Evolutionary conservation across 1,284 basidiomycete genomes (phyloP).

Genomic region (Trametes hirsuta): DNA sequence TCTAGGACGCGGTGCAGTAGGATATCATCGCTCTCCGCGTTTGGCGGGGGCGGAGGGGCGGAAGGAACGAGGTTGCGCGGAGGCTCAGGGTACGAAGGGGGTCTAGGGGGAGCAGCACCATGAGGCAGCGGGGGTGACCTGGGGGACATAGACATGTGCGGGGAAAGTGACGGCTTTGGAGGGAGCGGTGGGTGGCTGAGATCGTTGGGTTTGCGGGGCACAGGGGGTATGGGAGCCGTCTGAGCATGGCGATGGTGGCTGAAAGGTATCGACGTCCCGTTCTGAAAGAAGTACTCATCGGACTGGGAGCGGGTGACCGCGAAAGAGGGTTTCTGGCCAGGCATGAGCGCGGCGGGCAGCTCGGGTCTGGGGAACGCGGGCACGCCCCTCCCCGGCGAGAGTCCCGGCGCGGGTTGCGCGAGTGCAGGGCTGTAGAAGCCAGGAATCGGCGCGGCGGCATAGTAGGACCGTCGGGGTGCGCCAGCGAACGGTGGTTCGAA

Average conservation of each 20-base stretch:
- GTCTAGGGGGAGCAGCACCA: neutral
- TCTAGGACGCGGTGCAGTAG: conserved; percentile 47
- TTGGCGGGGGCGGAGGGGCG: conserved; percentile 10
- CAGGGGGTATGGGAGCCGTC: conserved; percentile 32
- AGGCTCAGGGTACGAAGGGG: neutral
- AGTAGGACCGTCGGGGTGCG: conserved; percentile 7
- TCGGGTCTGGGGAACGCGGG: conserved; percentile 23
- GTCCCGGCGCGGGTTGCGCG: conserved; percentile 13
- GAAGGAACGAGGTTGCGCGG: neutral
- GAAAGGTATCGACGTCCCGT: neutral
- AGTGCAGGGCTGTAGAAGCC: conserved; percentile 34
- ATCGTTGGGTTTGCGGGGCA: conserved; percentile 38
- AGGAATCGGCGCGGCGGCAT: conserved; percentile 12
- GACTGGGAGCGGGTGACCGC: conserved; percentile 16
- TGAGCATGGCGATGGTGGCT: conserved; percentile 19
- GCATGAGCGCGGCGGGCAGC: conserved; percentile 21
- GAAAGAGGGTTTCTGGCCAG: conserved; percentile 11
- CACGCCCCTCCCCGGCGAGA: neutral
- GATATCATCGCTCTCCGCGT: conserved; percentile 30
- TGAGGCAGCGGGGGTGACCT: conserved; percentile 7
- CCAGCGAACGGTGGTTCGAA: conserved; percentile 13
- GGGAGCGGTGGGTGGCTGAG: conserved; percentile 28
- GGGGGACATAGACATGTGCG: conserved; percentile 5
- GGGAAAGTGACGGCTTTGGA: conserved; percentile 26
- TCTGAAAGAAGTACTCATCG: conserved; percentile 27